phyloP scores from a whole-genome alignment of 345 rosid species.

The Garcia nutans region DNA sequence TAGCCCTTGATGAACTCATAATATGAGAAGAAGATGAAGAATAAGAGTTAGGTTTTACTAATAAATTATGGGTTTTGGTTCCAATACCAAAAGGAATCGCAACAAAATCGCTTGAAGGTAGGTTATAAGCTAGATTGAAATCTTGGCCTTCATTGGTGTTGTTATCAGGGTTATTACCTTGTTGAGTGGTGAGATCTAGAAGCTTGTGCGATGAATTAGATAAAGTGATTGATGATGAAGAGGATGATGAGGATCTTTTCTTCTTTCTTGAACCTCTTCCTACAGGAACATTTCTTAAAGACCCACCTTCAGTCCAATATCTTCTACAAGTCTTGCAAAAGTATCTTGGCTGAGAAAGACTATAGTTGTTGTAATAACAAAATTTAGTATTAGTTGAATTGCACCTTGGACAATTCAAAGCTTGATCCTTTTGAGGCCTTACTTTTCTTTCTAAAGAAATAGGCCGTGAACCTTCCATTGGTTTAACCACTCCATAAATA shows the following conservation, averaged over 20 bases:
- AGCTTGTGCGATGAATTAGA: conserved; percentile 22
- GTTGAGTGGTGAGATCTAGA: conserved; percentile 19
- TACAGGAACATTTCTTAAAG: conserved; percentile 58
- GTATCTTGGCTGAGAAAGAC: conserved; percentile 57
- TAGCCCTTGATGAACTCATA: conserved; percentile 29
- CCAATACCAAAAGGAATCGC: neutral
- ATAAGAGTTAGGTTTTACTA: conserved; percentile 21
- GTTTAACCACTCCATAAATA: conserved; percentile 27
- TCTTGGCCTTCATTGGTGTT: conserved; percentile 41
- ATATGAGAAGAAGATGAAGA: conserved; percentile 10
- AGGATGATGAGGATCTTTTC: conserved; percentile 33
- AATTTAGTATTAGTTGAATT: conserved; percentile 51
- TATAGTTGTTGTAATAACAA: conserved; percentile 63
- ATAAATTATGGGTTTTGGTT: conserved; percentile 15
- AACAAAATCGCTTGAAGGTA: conserved; percentile 12
- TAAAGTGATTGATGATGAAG: conserved; percentile 16
- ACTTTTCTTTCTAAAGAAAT: conserved; percentile 27
- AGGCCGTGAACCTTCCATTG: conserved; percentile 38
- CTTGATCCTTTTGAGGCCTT: conserved; percentile 43
- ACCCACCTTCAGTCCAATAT: conserved; percentile 65
- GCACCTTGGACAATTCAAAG: conserved; percentile 59
- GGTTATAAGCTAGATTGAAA: conserved; percentile 34
- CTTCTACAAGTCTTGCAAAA: conserved; percentile 60
- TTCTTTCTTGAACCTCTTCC: conserved; percentile 65
- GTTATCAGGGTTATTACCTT: conserved; percentile 37